Base-by-base conservation (phyloP, 2,329 filamentous ascomycete genomes). In the Sodiomyces alkalinus region DNA sequence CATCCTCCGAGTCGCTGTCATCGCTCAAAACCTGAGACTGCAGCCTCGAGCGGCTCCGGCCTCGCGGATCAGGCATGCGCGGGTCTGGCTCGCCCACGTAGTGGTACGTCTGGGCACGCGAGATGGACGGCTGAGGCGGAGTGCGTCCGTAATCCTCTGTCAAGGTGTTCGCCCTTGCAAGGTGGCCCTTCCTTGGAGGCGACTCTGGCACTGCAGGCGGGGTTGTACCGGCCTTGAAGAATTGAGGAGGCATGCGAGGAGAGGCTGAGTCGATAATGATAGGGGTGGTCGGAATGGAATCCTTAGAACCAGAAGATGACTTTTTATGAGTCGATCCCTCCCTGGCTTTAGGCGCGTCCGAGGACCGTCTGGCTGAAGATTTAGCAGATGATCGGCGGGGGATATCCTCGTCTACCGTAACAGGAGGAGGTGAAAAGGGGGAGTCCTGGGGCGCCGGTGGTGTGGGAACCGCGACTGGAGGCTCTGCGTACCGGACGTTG, bases 31-130 rank as follows among this genome's bases (percentile, higher is more conserved):
- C 41, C 33, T 58, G 55, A 5, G 54, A 17, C 6, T 55, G 48
- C 38, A 47, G 38, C 24, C 48, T 49, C 8, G 51, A 53, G 11
- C 55, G 53, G 17, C 41, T 41, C 16, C 55, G 55, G 6, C 55
- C 55, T 5, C 53, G 52, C 5, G 42, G 35, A 7, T 48, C 43
- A 8, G 30, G 26, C 14, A 13, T 17, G 9, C 21, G 14, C 22
- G 20, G 20, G 8, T 22, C 20, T 13, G 23, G 14, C 3, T 33
- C 14, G 2, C 48, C 45, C 5, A 39, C 34, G 24, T 45, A 45
- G 20, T 41, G 43, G 27, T 44, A 57, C 0, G 53, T 58, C 27
- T 53, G 39, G 3, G 55, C 33, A 21, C 55, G 43, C 7, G 40
- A 21, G 4, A 52, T 38, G n/a, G 22, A 16, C 9, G 33, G 10